Evolutionary conservation across 441 rosid species (phyloP), one percentile per base, ranked within the genome.

Genomic region (Breynia disticha): DNA sequence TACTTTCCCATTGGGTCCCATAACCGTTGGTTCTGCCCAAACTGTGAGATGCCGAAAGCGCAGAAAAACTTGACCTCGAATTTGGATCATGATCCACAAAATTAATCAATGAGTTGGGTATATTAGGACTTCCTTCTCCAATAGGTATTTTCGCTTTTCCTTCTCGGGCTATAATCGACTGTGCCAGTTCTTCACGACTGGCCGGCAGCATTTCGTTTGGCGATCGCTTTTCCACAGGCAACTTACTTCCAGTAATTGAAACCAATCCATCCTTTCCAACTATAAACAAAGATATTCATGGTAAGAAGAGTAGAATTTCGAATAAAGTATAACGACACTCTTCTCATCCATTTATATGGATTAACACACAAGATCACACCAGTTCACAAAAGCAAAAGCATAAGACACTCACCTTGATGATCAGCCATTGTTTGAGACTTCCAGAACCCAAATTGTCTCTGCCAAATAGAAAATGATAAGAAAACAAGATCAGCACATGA

Each of bases 371-470:
- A 53, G 62, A 45, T 17, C 54, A 46, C 52, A 60, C 55, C 48
- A 57, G 39, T 46, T 44, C 51, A 46, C 17, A 58, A 19, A 56
- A 28, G 28, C 13, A 52, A 49, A 57, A 73, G 50, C 19, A 44
- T 50, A 54, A 50, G 63, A 45, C 64, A 65, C 86, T 76, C 69
- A 78, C 81, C 80, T 70, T 74, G 79, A 49, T 72, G 79, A 66
- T 79, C 90, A 35, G 82, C 64, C 69, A 74, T 56, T 46, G 64
- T 49, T 49, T 72, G 75, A 21, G 70, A 60, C 74, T 79, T 82
- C 82, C 78, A 70, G 62, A 77, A 78, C 59, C 88, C 87, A 74
- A 63, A 61, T 65, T 83, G 90, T 62, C 76, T 84, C 96, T 85
- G 82, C 71, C 54, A 69, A 79, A 66, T 19, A 63, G 64, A 73